These are phyloP conservation scores for Bonia amplexicaulis DNA, from an alignment of 176 grass and related monocot genomes.

Conservation along the genomic window DNA sequence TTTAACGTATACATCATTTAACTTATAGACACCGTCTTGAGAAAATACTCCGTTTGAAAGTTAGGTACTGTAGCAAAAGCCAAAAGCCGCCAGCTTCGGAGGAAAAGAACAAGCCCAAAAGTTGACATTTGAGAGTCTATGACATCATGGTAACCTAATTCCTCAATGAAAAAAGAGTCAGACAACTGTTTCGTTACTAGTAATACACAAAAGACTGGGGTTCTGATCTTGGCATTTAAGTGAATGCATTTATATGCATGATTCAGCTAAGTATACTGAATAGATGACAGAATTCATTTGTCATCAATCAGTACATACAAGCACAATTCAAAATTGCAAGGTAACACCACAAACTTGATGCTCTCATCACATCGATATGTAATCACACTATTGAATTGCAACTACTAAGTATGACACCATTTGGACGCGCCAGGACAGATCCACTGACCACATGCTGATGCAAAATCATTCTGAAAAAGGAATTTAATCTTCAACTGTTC, in stretches of 20 bases:
- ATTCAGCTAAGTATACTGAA: neutral
- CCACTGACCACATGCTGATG: neutral
- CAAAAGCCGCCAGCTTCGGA: too few species aligned
- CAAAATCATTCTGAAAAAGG: conserved; percentile 3
- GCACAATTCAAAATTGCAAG: neutral
- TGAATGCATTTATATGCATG: conserved; percentile 2
- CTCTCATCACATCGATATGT: neutral
- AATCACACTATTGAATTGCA: neutral
- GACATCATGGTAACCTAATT: neutral
- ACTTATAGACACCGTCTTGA: too few species aligned
- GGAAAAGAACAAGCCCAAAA: too few species aligned
- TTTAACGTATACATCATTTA: too few species aligned
- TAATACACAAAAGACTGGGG: neutral
- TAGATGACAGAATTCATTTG: neutral
- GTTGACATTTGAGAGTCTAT: neutral
- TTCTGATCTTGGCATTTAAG: neutral
- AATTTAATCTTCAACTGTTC: conserved; percentile 3
- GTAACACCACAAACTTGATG: neutral
- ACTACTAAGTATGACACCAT: neutral
- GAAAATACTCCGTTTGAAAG: too few species aligned
- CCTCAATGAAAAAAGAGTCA: neutral
- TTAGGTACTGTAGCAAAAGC: too few species aligned
- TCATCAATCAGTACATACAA: neutral
- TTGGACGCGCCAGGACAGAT: neutral
- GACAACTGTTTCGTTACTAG: neutral